Evolutionary conservation across 2,329 filamentous ascomycete genomes (phyloP).

Genomic region (Fusarium sp.): DNA sequence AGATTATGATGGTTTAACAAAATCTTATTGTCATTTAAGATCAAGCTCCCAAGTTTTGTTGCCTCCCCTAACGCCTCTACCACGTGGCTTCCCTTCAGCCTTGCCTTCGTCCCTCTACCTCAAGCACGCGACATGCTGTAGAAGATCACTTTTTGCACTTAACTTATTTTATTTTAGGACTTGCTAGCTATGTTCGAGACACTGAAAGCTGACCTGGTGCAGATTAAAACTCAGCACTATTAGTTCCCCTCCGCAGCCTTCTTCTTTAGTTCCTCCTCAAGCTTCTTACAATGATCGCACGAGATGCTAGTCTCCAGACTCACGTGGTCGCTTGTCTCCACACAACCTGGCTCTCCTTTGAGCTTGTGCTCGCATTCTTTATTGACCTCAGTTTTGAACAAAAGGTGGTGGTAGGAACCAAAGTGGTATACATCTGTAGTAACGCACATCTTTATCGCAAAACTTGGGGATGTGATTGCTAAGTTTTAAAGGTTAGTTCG

Average conservation of each 20-base stretch:
- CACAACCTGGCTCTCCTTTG: neutral
- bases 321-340: neutral
- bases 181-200: neutral
- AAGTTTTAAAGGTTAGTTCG: neutral
- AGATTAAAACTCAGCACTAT: too few relatives aligned
- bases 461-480: neutral
- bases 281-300: neutral
- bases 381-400: neutral
- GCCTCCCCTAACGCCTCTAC: neutral
- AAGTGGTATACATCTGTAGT: neutral
- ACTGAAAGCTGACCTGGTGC: neutral
- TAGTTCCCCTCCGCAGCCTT: neutral
- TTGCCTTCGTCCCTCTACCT: too few relatives aligned
- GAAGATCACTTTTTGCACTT: neutral
- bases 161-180: neutral
- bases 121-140: neutral
- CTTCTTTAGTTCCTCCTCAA: neutral
- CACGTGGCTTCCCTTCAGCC: neutral
- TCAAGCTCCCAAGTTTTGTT: too few relatives aligned
- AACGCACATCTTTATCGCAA: neutral
- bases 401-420: neutral
- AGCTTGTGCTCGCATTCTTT: neutral
- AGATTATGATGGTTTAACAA: too few relatives aligned
- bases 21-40: too few relatives aligned
- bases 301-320: neutral